Evolutionary conservation across 2,329 filamentous ascomycete species (phyloP).

Genomic region (Claviceps maximensis): DNA sequence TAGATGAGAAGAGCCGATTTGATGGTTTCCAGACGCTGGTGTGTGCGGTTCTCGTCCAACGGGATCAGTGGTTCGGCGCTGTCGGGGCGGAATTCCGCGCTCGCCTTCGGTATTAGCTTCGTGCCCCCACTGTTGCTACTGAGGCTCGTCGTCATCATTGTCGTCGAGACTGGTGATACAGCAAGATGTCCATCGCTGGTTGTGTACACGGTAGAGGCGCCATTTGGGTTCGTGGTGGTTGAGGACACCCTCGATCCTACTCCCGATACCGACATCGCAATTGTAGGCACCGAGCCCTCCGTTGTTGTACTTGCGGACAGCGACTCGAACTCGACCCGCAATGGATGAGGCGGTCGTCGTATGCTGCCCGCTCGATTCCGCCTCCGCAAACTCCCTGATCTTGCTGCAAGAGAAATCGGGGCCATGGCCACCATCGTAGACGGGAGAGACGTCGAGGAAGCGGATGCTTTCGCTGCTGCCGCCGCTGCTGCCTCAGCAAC

Average conservation of each 20-base stretch:
- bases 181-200: conserved; percentile 27
- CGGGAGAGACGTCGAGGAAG: background rate
- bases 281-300: conserved; percentile 11
- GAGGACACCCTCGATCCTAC: conserved; percentile 32
- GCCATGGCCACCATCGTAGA: background rate
- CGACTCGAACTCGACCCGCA: conserved; percentile 16
- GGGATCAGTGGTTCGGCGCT: conserved; percentile 13
- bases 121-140: background rate
- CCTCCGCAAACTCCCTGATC: conserved; percentile 21
- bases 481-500: conserved; percentile 13
- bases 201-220: background rate
- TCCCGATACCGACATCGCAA: conserved; percentile 20
- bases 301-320: conserved; percentile 11
- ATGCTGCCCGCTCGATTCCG: conserved; percentile 24
- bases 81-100: conserved; percentile 16
- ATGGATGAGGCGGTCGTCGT: conserved; percentile 19
- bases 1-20: conserved; percentile 92
- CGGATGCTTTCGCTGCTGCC: conserved; percentile 10
- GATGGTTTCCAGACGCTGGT: conserved; percentile 57
- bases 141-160: conserved; percentile 40
- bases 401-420: conserved; percentile 3
- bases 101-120: conserved; percentile 14
- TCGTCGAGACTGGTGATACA: conserved; percentile 33
- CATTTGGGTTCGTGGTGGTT: conserved; percentile 23
- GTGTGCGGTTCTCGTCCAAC: conserved; percentile 27